These are phyloP conservation scores for Bacterosira constricta DNA, from an alignment of 108 stramenopile species.

Conservation along the genomic window DNA sequence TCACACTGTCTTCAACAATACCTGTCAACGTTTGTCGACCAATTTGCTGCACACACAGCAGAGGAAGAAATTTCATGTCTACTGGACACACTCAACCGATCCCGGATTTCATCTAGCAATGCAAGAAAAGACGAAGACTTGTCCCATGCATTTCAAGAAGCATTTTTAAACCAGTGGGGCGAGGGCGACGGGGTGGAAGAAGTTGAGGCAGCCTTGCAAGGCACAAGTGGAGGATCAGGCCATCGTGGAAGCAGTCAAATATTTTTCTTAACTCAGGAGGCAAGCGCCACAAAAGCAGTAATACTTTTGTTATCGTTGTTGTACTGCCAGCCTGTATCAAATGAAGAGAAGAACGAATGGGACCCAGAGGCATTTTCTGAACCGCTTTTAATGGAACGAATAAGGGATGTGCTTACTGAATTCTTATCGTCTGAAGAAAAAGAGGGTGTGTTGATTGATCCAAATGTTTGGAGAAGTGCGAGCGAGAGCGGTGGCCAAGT, in stretches of 20 bases:
- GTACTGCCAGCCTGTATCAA: slow-evolving; percentile 34
- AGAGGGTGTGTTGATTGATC: slow-evolving; percentile 70
- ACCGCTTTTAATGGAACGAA: slow-evolving; percentile 59
- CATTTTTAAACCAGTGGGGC: slow-evolving; percentile 76
- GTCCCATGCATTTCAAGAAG: slow-evolving; percentile 80
- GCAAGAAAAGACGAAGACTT: slow-evolving; percentile 66
- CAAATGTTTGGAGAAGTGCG: slow-evolving; percentile 78
- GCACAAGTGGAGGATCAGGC: slow-evolving; percentile 49
- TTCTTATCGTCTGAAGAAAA: slow-evolving; percentile 73
- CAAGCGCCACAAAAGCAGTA: slow-evolving; percentile 70
- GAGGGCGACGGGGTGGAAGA: slow-evolving; percentile 78
- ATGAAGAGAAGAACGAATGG: slow-evolving; percentile 33
- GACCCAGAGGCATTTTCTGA: slow-evolving; percentile 66
- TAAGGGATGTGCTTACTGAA: slow-evolving; percentile 64
- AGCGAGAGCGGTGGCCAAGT: slow-evolving; percentile 81
- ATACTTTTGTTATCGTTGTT: slow-evolving; percentile 66
- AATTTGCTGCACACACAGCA: slow-evolving; percentile 35
- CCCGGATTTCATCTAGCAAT: slow-evolving; percentile 54
- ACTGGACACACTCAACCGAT: slow-evolving; percentile 55
- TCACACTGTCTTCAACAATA: slow-evolving; percentile 75
- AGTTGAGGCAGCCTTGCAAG: slow-evolving; percentile 64
- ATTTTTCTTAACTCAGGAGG: slow-evolving; percentile 90
- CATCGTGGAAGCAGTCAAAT: slow-evolving; percentile 79
- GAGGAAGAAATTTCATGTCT: slow-evolving; percentile 49
- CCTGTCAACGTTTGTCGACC: slow-evolving; percentile 43